Evolutionary conservation across 805 yeast species (phyloP).

Genomic region (Kurtzmaniella cleridarum): DNA sequence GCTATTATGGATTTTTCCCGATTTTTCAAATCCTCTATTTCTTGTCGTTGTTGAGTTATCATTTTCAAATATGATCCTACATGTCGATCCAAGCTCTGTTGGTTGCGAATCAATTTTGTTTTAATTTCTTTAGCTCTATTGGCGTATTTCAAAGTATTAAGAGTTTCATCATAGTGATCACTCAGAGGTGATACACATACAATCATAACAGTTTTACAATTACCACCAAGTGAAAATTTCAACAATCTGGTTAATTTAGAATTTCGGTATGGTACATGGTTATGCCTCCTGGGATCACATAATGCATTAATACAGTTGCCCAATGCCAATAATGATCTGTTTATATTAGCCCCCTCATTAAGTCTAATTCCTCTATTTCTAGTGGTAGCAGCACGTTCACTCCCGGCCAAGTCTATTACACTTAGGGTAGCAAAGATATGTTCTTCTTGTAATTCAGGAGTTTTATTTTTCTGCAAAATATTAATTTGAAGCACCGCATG

Average conservation of each 20-base stretch:
- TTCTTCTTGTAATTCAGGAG: slow-evolving; percentile 59
- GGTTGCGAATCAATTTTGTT: slow-evolving; percentile 71
- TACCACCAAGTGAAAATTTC: slow-evolving; percentile 88
- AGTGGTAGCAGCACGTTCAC: slow-evolving; percentile 90
- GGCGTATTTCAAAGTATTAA: slow-evolving; percentile 87
- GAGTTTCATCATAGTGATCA: slow-evolving; percentile 86
- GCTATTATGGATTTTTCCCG: slow-evolving; percentile 33
- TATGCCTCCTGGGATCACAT: slow-evolving; percentile 61
- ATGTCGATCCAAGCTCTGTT: slow-evolving; percentile 71
- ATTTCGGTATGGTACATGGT: slow-evolving; percentile 87
- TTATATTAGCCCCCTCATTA: slow-evolving; percentile 90
- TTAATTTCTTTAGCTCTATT: slow-evolving; percentile 87
- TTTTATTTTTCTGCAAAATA: slow-evolving; percentile 53
- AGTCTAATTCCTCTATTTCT: slow-evolving; percentile 76
- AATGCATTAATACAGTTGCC: slow-evolving; percentile 94
- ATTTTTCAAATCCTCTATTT: slow-evolving; percentile 60
- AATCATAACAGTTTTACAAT: slow-evolving; percentile 93
- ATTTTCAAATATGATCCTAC: slow-evolving; percentile 79
- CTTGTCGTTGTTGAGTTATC: slow-evolving; percentile 75
- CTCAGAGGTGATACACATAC: slow-evolving; percentile 89
- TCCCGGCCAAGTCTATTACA: slow-evolving; percentile 90
- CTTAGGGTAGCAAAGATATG: slow-evolving; percentile 77
- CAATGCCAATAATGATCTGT: slow-evolving; percentile 78
- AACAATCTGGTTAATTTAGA: slow-evolving; percentile 82
- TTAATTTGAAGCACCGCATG: slow-evolving; percentile 89